phyloP scores from a whole-genome alignment of 306 rosid genomes.

The Dalbergia cultrata region DNA sequence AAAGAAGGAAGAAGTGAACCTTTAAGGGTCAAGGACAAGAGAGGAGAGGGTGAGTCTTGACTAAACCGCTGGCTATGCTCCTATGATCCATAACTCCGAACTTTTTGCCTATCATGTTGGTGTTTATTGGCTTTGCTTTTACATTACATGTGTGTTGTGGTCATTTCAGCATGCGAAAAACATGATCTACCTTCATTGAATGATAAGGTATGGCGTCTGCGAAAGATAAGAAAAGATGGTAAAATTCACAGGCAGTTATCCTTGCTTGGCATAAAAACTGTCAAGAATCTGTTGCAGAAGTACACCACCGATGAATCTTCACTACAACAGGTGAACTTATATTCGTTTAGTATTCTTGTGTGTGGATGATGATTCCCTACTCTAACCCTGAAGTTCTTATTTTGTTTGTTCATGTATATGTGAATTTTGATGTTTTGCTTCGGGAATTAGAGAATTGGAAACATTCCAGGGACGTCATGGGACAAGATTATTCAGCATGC shows the following conservation, averaged over 20 bases:
- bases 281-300: conserved; percentile 52
- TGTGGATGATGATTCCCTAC: background rate
- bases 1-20: conserved; percentile 66
- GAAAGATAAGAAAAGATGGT: conserved; percentile 51
- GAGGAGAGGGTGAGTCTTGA: conserved; percentile 61
- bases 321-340: conserved; percentile 50
- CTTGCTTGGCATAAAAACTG: background rate
- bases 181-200: conserved; percentile 47
- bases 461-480: conserved; percentile 48
- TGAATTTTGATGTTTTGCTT: conserved; percentile 4
- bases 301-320: conserved; percentile 22
- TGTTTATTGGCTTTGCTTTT: background rate
- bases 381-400: background rate
- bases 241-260: conserved; percentile 12
- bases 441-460: conserved; percentile 55
- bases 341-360: background rate
- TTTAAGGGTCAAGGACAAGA: conserved; percentile 58
- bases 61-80: background rate
- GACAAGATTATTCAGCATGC: conserved; percentile 58
- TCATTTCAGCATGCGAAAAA: conserved; percentile 57
- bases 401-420: background rate
- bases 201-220: conserved; percentile 69
- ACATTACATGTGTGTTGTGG: background rate
- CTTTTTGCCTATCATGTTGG: background rate
- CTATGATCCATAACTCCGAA: background rate